Base-by-base conservation (phyloP, 108 stramenopile species). In the Thalassiosira profunda region DNA sequence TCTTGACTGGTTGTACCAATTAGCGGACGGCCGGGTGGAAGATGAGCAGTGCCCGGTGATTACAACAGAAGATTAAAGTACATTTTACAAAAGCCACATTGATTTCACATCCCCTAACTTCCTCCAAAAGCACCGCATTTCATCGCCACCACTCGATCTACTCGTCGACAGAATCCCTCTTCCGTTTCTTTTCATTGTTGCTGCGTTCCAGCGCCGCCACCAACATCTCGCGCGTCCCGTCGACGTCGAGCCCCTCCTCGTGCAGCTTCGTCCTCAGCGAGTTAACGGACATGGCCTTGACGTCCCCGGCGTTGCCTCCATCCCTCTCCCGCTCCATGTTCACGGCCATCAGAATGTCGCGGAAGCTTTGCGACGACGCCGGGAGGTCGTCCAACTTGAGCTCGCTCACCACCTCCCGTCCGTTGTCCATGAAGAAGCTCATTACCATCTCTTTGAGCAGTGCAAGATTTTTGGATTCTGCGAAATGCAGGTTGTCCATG, bases 211-310 rank as follows among this genome's bases (percentile, higher is more conserved):
- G n/a, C n/a, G n/a, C n/a, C n/a, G n/a, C n/a, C n/a, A n/a, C n/a
- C n/a, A n/a, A n/a, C 53, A 68, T 63, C 69, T 77, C 76, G 35
- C 58, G 54, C 28, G 76, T 70, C 4, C 76, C 76, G 51, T 77
- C 76, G 20, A 76, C 61, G 48, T 70, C 68, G 5, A 76, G 57
- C 11, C 68, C 75, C 25, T 35, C 55, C 53, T 56, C 62, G 18
- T 56, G 43, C 25, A 70, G 31, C 14, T 44, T 77, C 26, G 21
- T 70, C 36, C 76, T 42, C 31, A 77, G 40, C 54, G 64, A 53
- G 41, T 63, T 63, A 12, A 77, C 76, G 1, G 62, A 21, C 76
- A 77, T 77, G 7, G 41, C 59, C 7, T 34, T 31, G 25, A 68
- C 58, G 24, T 77, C 76, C 1, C 40, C 44, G 34, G 67, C 74